phyloP scores from a whole-genome alignment of 2,329 filamentous ascomycete genomes.

The Trichothecium sympodiale region DNA sequence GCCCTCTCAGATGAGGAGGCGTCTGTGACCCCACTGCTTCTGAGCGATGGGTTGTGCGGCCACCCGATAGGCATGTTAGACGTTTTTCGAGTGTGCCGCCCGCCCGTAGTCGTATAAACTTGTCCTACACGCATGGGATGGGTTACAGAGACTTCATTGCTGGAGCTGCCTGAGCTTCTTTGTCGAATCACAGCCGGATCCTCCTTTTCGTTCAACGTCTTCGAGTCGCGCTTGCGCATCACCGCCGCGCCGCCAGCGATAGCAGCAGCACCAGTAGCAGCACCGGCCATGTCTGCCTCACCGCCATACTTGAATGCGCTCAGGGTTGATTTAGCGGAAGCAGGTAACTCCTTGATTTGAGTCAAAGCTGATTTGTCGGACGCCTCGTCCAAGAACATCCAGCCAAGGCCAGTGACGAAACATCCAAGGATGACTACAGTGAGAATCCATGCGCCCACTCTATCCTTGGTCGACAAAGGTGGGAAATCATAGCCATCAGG shows the following conservation, averaged over 20 bases:
- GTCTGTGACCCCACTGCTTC: constrained; percentile 9
- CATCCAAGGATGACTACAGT: constrained; percentile 46
- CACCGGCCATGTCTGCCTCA: constrained; percentile 1
- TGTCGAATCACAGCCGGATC: not conserved
- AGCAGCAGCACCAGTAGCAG: constrained; percentile 6
- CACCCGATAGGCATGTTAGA: constrained; percentile 27
- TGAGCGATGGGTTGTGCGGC: constrained; percentile 20
- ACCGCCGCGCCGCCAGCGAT: constrained; percentile 12
- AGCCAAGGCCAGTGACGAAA: constrained; percentile 40
- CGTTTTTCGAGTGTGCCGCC: constrained; percentile 11
- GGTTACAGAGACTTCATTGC: not conserved
- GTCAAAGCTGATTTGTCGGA: constrained; percentile 19
- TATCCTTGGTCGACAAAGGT: constrained; percentile 44
- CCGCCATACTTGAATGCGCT: not conserved
- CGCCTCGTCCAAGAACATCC: constrained; percentile 38
- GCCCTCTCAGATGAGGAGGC: constrained; percentile 7
- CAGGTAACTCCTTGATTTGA: constrained; percentile 17
- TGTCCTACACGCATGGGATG: not conserved
- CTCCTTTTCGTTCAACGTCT: constrained; percentile 13
- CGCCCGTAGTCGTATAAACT: not conserved
- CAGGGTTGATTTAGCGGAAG: constrained; percentile 4
- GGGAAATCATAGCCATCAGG: constrained; percentile 13
- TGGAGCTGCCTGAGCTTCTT: not conserved
- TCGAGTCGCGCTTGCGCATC: constrained; percentile 8
- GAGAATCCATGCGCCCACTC: constrained; percentile 54